Evolutionary conservation across 2,329 filamentous ascomycete species (phyloP), one percentile per base, ranked within the genome.

Genomic region (Exutisphaerella laricina): DNA sequence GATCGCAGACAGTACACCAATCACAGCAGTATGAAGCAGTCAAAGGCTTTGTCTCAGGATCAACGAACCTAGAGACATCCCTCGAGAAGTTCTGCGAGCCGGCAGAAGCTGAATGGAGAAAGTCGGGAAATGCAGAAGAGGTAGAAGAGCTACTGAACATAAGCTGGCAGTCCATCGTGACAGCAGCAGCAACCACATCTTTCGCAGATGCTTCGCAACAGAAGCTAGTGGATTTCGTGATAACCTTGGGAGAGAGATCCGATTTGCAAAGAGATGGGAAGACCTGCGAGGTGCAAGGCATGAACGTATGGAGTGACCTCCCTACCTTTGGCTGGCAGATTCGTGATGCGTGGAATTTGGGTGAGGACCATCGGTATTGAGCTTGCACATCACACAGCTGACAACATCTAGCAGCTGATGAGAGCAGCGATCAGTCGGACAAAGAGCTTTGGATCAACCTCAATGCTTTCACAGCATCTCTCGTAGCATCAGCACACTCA

Each of bases 311-410:
- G 58, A 46, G 39, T 33, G 58, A 61, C 16, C 41, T 61, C 14
- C 58, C 58, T 5, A 40, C 55, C 6, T 56, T 62, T 28, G 58
- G 59, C 2, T 54, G 55, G 42, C 35, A 55, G 43, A 49, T 60
- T 45, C 53, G 59, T 29, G 58, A 62, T 39, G 54, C 52, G 2
- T 62, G 58, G 59, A 59, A 61, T 26, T 44, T 50, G 20, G 48
- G 57, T 58, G 46, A 31, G 50, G 37, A 14, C 28, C 6, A 10
- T 28, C 13, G 17, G 38, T 8, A 29, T 6, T 8, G n/a, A 8
- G 7, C 23, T 3, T 8, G 28, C 18, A 26, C 12, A 20, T 30
- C 32, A 45, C 30, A 46, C 21, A 13, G 34, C 40, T 43, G 26
- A 35, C 29, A 13, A 16, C 13, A 17, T 4, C 20, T 17, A 54